Evolutionary conservation across 129 eudicot species (phyloP), one percentile per base, ranked within the genome.

Genomic region (Tagetes patula): DNA sequence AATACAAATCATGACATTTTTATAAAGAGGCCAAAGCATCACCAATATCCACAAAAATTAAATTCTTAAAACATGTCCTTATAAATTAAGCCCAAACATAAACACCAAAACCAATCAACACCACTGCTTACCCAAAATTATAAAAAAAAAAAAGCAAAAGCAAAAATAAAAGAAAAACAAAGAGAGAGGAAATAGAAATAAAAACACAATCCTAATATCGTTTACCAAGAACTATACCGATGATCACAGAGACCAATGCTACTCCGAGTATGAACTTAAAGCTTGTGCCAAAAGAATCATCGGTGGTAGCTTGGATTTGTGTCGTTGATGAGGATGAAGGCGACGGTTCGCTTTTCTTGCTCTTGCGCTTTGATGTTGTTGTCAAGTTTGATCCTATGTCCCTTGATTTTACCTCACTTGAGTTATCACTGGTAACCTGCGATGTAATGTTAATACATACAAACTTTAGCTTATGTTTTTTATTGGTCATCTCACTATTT

Each of bases 171-270:
- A 36, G 53, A 82, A 41, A 48, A 56, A 47, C 37, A 77, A 65
- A 20, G 49, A 41, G 73, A 36, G 31, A 53, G 27, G 3, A 53
- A 46, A 41, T 69, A 65, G 70, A 49, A 60, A 68, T 34, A 67
- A 83, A 77, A 5, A 43, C 52, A 55, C 14, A 34, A 61, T 52
- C 37, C 76, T 84, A 93, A 55, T 93, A 93, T 78, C 85, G 83
- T 85, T 89, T 93, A 8, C 98, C 98, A 12, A 93, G 85, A 83
- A 93, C 81, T 47, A 93, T 77, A 60, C 98, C 98, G 13, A 88
- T 27, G 55, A 93, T 77, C 32, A 93, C 67, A 1, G 98, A 93
- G 3, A 90, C 86, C 69, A 93, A 77, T 40, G 98, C 96, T 50
- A 93, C 91, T 47, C 96, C 98, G 37, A 89, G 1, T 40, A 92